Evolutionary conservation across 2,329 filamentous ascomycete genomes (phyloP), one percentile per base, ranked within the genome.

Genomic region (Sarocladium brachiariae): DNA sequence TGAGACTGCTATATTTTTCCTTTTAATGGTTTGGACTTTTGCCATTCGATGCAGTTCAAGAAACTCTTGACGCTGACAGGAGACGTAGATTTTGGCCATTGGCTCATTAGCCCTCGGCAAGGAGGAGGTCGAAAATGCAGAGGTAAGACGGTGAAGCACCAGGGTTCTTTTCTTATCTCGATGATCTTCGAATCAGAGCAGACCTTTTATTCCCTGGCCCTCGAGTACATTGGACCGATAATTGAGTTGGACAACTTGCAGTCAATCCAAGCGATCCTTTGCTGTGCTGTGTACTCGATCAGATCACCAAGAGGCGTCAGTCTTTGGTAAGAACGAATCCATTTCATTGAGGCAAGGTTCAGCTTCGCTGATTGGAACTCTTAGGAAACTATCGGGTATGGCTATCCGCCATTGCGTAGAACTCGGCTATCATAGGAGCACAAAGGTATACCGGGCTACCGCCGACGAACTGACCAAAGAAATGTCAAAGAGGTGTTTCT

Each of bases 321-420:
- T 24, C 50, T 38, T 7, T 51, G 50, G 43, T 47, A 19, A 4
- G 27, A 19, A 11, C n/a, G n/a, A 30, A 16, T 43, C n/a, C 13
- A 7, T 8, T 21, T 39, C n/a, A 7, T 14, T 7, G 8, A 35
- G 10, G 13, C 7, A 30, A 7, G 27, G 7, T 13, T 30, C 27
- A 30, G 27, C 13, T 30, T 30, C 7, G 27, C 27, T 35, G 7
- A 13, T 27, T 23, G 25, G 23, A 27, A 21, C 21, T 9, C 24
- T 5, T 19, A 47, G 43, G 64, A 66, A 63, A 51, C 52, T 66
- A 8, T 64, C 62, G 11, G 64, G 63, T 3, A 57, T 64, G 56
- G 63, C 63, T n/a, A 57, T 66, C 7, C 58, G 64, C 2, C 62
- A 64, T 37, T 65, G 62, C 39, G 57, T 65, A n/a, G 62, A 65